Base-by-base conservation (phyloP, 257 asterid species). In the Nicotiana sylvestris region DNA sequence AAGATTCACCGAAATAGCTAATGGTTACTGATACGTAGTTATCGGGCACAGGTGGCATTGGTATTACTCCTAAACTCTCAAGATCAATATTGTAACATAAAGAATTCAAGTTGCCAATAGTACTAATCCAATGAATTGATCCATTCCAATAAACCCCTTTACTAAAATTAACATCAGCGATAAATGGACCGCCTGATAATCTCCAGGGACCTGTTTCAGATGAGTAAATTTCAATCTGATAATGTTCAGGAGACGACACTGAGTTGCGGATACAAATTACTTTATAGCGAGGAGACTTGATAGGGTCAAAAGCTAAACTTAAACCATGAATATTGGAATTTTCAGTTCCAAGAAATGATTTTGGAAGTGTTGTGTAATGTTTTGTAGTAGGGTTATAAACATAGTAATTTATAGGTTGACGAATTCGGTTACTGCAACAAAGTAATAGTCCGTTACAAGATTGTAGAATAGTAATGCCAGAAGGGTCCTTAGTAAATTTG, bases 371-470 rank as follows among this genome's bases (percentile, higher is more conserved):
- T 8, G 82, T 53, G 29, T 49, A 87, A 18, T 83, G 88, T 29
- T 77, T 87, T 8, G 87, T 84, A 4, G 82, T 79, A 61, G 89
- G 89, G 35, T 86, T 86, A 46, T 81, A 87, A 32, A 82, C 69
- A 56, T 82, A 78, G 76, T 80, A 76, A 32, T 74, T 61, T 15
- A 37, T 68, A 33, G 32, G 51, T 1, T 60, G 39, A 30, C n/a
- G 61, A 32, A 29, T 10, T 5, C 27, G 83, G 16, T 49, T 33
- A 55, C 83, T 81, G 29, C 84, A 79, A 69, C 91, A 89, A 13
- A 86, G 86, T 74, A 87, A 64, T 25, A 87, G 76, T 29, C 89
- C 89, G 65, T 86, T 89, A 80, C 90, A 87, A 30, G 86, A 89
- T 39, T 84, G 81, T 66, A 85, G 3, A 72, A 89, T 84, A n/a